Evolutionary conservation across 805 yeast species (phyloP).

Genomic region (Schizosaccharomyces osmophilus): DNA sequence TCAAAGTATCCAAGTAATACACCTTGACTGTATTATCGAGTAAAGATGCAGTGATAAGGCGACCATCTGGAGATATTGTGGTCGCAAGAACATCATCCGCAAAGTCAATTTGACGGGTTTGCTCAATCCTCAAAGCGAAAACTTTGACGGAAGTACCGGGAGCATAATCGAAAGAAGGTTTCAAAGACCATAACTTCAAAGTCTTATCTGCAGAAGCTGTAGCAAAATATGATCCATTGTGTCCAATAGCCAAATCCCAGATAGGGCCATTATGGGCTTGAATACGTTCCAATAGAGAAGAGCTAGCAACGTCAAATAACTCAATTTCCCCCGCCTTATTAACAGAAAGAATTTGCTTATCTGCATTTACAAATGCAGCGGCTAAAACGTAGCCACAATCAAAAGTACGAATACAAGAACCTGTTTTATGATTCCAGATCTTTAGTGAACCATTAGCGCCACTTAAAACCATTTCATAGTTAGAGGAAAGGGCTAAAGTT

Average conservation of each 20-base stretch:
- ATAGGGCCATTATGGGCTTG: slow-evolving; percentile 67
- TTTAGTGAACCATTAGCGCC: slow-evolving; percentile 79
- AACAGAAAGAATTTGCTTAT: slow-evolving; percentile 42
- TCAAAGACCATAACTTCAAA: slow-evolving; percentile 73
- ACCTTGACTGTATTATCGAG: slow-evolving; percentile 91
- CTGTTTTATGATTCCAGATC: slow-evolving; percentile 60
- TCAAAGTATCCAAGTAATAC: slow-evolving; percentile 63
- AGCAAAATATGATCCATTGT: slow-evolving; percentile 62
- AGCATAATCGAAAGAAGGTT: slow-evolving; percentile 35
- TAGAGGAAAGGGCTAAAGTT: slow-evolving; percentile 57
- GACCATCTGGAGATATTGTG: slow-evolving; percentile 55
- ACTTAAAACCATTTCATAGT: slow-evolving; percentile 56
- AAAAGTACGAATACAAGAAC: slow-evolving; percentile 60
- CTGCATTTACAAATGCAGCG: slow-evolving; percentile 73
- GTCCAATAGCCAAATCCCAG: slow-evolving; percentile 72
- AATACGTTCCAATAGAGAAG: slow-evolving; percentile 43
- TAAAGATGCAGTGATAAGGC: slow-evolving; percentile 55
- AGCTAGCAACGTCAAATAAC: slow-evolving; percentile 64
- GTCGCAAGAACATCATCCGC: slow-evolving; percentile 67
- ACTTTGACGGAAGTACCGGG: slow-evolving; percentile 36
- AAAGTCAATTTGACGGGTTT: slow-evolving; percentile 61
- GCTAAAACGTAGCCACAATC: slow-evolving; percentile 72
- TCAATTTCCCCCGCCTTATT: slow-evolving; percentile 70
- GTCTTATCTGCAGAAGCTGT: slow-evolving; percentile 88
- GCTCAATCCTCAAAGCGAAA: slow-evolving; percentile 35